Evolutionary conservation across 768 basidiomycete genomes (phyloP).

Genomic region (Leccinum incarnatum): DNA sequence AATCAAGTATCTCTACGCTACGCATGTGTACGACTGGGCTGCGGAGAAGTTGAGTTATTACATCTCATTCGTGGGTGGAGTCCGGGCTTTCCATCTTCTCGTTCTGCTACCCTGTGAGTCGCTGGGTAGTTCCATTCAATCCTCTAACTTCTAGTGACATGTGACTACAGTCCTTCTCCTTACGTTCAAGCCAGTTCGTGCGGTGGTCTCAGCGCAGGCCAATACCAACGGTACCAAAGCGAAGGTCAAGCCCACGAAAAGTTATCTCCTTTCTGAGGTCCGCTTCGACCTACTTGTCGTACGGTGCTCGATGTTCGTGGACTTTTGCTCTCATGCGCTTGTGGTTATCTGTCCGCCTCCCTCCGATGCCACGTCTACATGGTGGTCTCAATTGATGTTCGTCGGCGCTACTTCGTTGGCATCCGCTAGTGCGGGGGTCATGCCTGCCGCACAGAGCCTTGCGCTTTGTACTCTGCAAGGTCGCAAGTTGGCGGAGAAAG

Average conservation of each 20-base stretch:
- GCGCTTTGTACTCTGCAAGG: slow-evolving; percentile 61
- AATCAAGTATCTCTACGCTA: slow-evolving; percentile 76
- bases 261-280: slow-evolving; percentile 56
- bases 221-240: slow-evolving; percentile 24
- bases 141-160: slow-evolving; percentile 33
- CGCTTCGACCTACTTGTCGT: slow-evolving; percentile 68
- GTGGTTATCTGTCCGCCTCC: slow-evolving; percentile 53
- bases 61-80: slow-evolving; percentile 64
- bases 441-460: slow-evolving; percentile 69
- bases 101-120: slow-evolving; percentile 65
- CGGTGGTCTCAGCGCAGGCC: slow-evolving; percentile 1
- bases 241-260: slow-evolving; percentile 45
- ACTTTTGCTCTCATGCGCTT: slow-evolving; percentile 60
- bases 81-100: slow-evolving; percentile 64
- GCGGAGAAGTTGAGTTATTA: slow-evolving; percentile 72
- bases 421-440: slow-evolving; percentile 64
- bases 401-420: slow-evolving; percentile 59
- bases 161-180: slow-evolving; percentile 50
- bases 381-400: slow-evolving; percentile 45
- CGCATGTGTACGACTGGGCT: slow-evolving; percentile 68
- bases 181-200: slow-evolving; percentile 51
- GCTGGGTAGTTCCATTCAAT: slow-evolving; percentile 14
- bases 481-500: slow-evolving; percentile 29
- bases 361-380: slow-evolving; percentile 25
- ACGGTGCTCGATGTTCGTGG: slow-evolving; percentile 61